Base-by-base conservation (phyloP, 345 rosid species). In the Leavenworthia alabamica region DNA sequence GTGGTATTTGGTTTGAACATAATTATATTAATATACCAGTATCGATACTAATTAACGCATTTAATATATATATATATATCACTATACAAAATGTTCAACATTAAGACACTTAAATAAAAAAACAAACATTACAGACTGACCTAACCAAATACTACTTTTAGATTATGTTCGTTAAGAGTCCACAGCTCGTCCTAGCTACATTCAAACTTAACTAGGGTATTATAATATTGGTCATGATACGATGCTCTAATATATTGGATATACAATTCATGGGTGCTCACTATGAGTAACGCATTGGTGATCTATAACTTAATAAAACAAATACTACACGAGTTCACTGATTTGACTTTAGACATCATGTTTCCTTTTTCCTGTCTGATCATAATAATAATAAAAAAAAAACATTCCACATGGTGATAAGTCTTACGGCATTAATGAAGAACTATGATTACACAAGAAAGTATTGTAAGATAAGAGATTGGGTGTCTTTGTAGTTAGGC, bases 331-430 rank as follows among this genome's bases (percentile, higher is more conserved):
- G 69, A 53, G 52, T 29, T 28, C 23, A 28, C 17, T 6, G 12
- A 20, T 20, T 1, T 56, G 36, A 7, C 24, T 20, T 17, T 8
- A 62, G 13, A n/a, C 37, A 37, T 14, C 22, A 23, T 11, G 4
- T 15, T 37, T 36, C 16, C 16, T 6, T 5, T 14, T 61, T n/a
- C 1, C 6, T 10, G 26, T 41, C 15, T n/a, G n/a, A n/a, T 17
- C 29, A 12, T 40, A 14, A n/a, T 37, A 1, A 12, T 4, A 12
- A 33, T 4, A 4, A 3, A 32, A 19, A 14, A 11, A 14, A 55
- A 16, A 8, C 46, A 33, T 64, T 53, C 23, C 20, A 43, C 10
- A 1, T 45, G 63, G 57, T 66, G 70, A 66, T 55, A 45, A 35
- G 48, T 35, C 56, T 35, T 29, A 43, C 39, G 19, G 26, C 70